A percentile compares a stretch with the other conserved stretches of the same genome.
Conservation (phyloP, 2,329 filamentous ascomycete species). For the Sporothrix pseudoabietina region DNA sequence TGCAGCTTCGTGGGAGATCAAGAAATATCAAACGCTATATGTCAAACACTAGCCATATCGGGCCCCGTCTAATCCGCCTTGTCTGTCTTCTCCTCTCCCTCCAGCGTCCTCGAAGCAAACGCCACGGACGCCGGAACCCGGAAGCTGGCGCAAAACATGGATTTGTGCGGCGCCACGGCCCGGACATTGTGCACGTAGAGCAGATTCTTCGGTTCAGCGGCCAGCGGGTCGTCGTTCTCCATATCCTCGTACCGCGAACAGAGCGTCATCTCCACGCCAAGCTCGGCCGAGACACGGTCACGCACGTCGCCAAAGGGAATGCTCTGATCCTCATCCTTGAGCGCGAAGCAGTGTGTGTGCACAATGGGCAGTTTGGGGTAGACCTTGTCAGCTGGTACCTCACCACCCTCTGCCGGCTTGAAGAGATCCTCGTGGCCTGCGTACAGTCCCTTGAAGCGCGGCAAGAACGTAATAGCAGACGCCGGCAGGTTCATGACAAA, state of each 20-base stretch:
- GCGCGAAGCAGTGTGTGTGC: conserved; percentile 93
- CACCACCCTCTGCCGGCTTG: conserved; percentile 46
- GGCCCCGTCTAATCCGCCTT: background rate
- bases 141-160: conserved; percentile 96
- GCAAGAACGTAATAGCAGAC: conserved; percentile 80
- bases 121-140: conserved; percentile 80
- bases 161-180: conserved; percentile 88
- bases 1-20: background rate
- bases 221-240: conserved; percentile 42
- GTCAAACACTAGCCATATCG: background rate
- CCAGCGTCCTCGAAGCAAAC: conserved; percentile 55
- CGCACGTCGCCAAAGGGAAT: conserved; percentile 61
- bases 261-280: conserved; percentile 60
- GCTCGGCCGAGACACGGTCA: conserved; percentile 62
- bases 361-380: conserved; percentile 69
- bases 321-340: conserved; percentile 72
- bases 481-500: conserved; percentile 98
- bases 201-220: conserved; percentile 41
- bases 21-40: background rate
- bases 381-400: conserved; percentile 45
- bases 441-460: conserved; percentile 77
- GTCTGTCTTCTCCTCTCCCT: background rate
- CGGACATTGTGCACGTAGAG: conserved; percentile 70
- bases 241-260: conserved; percentile 44
- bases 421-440: conserved; percentile 69